These are phyloP conservation scores for Azolla pinnata DNA, from an alignment of 75 land plant species.

Conservation along the genomic window DNA sequence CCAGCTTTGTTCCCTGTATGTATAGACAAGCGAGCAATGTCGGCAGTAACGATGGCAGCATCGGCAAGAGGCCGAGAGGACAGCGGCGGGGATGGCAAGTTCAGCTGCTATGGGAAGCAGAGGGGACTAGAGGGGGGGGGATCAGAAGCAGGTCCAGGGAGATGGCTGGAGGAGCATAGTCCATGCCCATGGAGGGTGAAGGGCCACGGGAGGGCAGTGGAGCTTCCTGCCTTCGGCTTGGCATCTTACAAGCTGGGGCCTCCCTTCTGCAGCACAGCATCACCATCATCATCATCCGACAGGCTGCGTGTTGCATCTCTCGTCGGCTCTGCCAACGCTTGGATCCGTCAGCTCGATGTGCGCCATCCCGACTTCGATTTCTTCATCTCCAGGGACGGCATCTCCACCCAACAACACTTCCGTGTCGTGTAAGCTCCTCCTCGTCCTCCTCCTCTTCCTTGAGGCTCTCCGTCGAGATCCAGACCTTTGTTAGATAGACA, in stretches of 20 bases:
- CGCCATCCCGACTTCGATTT: slow-evolving; percentile 77
- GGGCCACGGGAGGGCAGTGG: slow-evolving; percentile 9
- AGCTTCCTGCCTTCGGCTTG: slow-evolving; percentile 70
- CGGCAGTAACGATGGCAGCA: not conserved
- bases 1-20: not conserved
- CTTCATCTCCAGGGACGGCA: slow-evolving; percentile 29
- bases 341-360: slow-evolving; percentile 70
- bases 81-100: no score
- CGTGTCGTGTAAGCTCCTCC: no score
- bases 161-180: not conserved
- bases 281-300: slow-evolving; percentile 32
- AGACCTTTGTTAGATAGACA: no score
- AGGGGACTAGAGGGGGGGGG: not conserved
- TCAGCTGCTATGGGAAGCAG: no score
- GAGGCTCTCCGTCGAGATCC: no score
- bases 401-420: no score
- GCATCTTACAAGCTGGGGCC: slow-evolving; percentile 81
- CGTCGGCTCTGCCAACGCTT: slow-evolving; percentile 56
- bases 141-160: slow-evolving; percentile 6
- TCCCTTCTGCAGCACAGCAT: slow-evolving; percentile 48
- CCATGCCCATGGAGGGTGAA: not conserved
- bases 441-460: no score
- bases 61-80: no score
- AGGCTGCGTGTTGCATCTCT: slow-evolving; percentile 37
- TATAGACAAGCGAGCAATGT: not conserved